Percentiles rank a stretch among this genome's conserved stretches.
Conservation (phyloP, 352 stramenopile genomes). For the Pseudoperonospora humuli region DNA sequence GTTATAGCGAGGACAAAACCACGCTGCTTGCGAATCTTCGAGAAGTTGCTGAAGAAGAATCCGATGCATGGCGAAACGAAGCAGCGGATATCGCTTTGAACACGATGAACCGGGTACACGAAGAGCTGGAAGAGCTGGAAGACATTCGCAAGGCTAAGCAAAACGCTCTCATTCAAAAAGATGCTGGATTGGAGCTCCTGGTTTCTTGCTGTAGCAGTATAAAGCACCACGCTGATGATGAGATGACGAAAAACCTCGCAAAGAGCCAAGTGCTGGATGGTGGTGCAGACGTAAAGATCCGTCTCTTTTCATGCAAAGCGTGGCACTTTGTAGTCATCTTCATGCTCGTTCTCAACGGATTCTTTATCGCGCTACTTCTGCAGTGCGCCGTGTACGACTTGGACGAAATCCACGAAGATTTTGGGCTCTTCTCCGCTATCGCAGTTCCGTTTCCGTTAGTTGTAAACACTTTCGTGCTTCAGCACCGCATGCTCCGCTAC, state of each 20-base stretch:
- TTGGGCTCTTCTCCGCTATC: constrained; percentile 19
- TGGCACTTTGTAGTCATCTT: constrained; percentile 60
- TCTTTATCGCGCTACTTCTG: constrained; percentile 52
- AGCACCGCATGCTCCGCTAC: constrained; percentile 51
- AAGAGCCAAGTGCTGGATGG: constrained; percentile 1
- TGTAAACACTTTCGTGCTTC: constrained; percentile 54
- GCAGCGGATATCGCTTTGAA: constrained; percentile 16
- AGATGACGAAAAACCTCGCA: neutral
- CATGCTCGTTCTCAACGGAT: constrained; percentile 63
- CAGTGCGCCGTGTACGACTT: constrained; percentile 54
- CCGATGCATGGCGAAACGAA: constrained; percentile 13
- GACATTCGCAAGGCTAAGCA: constrained; percentile 10
- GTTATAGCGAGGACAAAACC: constrained; percentile 13
- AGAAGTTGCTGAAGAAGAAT: constrained; percentile 14
- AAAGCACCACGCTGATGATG: constrained; percentile 2
- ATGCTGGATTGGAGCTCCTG: constrained; percentile 15
- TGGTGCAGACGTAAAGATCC: constrained; percentile 14
- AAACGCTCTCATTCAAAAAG: constrained; percentile 11
- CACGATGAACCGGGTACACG: constrained; percentile 19
- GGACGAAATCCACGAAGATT: constrained; percentile 26
- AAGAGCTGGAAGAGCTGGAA: constrained; percentile 21
- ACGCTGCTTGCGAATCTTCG: constrained; percentile 15
- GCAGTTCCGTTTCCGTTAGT: constrained; percentile 33
- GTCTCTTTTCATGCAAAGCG: constrained; percentile 53
- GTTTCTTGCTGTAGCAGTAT: constrained; percentile 16